Conservation (phyloP, 331 rosid species). For the Acacia concinna region DNA sequence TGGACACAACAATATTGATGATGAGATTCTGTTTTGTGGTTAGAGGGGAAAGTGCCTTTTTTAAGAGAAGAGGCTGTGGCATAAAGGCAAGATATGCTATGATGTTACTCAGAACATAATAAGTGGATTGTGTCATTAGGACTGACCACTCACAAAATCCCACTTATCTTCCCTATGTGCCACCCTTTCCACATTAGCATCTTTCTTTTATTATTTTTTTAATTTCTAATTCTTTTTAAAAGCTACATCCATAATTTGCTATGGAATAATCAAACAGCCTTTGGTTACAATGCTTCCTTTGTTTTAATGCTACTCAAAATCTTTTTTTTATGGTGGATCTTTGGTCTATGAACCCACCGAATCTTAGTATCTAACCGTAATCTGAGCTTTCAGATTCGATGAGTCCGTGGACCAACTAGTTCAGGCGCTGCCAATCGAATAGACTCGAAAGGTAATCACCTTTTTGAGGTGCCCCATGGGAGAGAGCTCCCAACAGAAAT, state of each 20-base stretch:
- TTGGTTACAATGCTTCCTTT: background rate
- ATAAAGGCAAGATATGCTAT: conserved; percentile 35
- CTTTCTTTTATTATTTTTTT: background rate
- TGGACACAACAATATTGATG: background rate
- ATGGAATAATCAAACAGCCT: conserved; percentile 30
- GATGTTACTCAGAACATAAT: conserved; percentile 34
- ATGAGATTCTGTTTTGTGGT: conserved; percentile 24
- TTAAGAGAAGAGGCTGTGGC: background rate
- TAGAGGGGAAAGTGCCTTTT: conserved; percentile 19
- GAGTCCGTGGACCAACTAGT: no score
- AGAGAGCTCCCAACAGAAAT: no score
- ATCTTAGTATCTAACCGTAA: no score
- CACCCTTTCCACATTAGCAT: conserved; percentile 23
- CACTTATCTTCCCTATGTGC: conserved; percentile 31
- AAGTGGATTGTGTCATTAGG: conserved; percentile 42
- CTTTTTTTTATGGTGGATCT: no score
- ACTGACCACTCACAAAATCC: conserved; percentile 35
- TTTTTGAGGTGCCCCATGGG: no score
- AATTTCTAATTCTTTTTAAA: background rate
- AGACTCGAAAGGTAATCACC: no score
- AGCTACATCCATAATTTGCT: conserved; percentile 21
- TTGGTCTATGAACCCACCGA: no score
- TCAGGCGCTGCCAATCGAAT: no score
- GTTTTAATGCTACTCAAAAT: background rate
- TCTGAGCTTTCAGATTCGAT: no score